phyloP scores from a whole-genome alignment of 352 stramenopile species.

The Phytophthora rubi region DNA sequence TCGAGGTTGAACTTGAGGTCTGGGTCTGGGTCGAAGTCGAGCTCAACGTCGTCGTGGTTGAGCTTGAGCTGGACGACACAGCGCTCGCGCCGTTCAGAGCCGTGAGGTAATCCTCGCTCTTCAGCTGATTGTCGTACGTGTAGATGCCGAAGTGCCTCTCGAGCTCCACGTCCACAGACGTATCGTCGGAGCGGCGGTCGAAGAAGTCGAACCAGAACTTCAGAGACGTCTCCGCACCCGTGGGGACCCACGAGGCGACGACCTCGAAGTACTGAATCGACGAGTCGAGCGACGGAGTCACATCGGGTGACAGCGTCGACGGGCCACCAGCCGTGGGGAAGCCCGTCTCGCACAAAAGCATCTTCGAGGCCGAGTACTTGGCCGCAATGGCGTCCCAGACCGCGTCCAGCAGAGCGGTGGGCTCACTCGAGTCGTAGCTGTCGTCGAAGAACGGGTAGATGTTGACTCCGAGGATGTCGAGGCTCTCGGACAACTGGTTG shows the following conservation, averaged over 20 bases:
- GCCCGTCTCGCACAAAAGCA: constrained; percentile 65
- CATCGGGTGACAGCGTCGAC: constrained; percentile 41
- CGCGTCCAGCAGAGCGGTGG: constrained; percentile 46
- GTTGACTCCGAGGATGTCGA: constrained; percentile 69
- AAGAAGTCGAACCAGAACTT: constrained; percentile 75
- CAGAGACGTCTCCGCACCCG: constrained; percentile 32
- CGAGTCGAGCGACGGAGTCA: constrained; percentile 45
- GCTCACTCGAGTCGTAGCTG: constrained; percentile 57
- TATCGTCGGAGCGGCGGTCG: constrained; percentile 58
- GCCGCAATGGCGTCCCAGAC: constrained; percentile 54
- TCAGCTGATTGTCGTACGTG: constrained; percentile 51
- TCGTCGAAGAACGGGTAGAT: constrained; percentile 72
- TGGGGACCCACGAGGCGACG: constrained; percentile 29
- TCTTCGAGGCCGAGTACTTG: constrained; percentile 49
- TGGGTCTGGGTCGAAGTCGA: constrained; percentile 6
- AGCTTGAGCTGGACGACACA: constrained; percentile 29
- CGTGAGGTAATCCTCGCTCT: constrained; percentile 43
- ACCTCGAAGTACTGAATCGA: constrained; percentile 37
- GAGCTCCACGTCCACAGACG: constrained; percentile 39
- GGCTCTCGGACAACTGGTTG: constrained; percentile 41
- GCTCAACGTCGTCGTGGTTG: constrained; percentile 8
- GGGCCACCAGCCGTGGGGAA: constrained; percentile 53
- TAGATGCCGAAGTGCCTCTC: constrained; percentile 69
- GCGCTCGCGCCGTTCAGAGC: constrained; percentile 14
- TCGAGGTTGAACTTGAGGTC: not conserved